phyloP scores from a whole-genome alignment of 768 basidiomycete species.

The Myochromella boudieri region DNA sequence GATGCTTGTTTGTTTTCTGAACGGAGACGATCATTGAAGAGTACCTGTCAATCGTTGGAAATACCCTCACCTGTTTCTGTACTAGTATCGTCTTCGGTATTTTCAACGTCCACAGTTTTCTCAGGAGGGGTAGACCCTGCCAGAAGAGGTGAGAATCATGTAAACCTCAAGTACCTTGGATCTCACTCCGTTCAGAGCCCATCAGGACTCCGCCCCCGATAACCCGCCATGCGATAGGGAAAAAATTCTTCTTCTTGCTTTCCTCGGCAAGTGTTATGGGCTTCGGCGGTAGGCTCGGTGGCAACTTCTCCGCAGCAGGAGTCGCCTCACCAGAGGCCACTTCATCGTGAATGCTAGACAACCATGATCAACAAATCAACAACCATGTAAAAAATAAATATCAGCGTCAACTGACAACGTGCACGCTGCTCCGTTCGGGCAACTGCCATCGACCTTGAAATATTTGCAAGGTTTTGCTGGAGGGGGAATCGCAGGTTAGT shows the following conservation, averaged over 20 bases:
- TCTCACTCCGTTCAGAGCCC: too few species aligned
- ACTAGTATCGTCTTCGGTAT: too few species aligned
- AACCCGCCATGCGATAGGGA: conserved; percentile 73
- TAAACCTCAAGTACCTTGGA: too few species aligned
- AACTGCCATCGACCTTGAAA: conserved; percentile 42
- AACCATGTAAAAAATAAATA: neutral
- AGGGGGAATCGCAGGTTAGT: neutral
- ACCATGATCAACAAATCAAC: conserved; percentile 5
- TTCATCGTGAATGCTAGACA: conserved; percentile 46
- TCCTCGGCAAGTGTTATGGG: conserved; percentile 29
- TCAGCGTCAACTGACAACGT: conserved; percentile 49
- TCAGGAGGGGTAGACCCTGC: too few species aligned
- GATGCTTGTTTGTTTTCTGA: conserved; percentile 1
- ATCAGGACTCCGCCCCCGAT: conserved; percentile 79
- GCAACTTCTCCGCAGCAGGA: conserved; percentile 2
- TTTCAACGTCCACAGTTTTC: too few species aligned
- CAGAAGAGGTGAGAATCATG: too few species aligned
- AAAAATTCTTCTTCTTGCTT: conserved; percentile 46
- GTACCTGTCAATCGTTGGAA: too few species aligned
- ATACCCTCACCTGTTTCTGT: too few species aligned
- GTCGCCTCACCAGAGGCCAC: conserved; percentile 16
- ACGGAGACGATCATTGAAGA: neutral
- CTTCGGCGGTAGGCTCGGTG: conserved; percentile 18
- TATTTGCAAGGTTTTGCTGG: conserved; percentile 67
- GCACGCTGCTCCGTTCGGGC: conserved; percentile 54